Evolutionary conservation across 345 rosid species (phyloP), one percentile per base, ranked within the genome.

Genomic region (Zanthoxylum bungeanum): DNA sequence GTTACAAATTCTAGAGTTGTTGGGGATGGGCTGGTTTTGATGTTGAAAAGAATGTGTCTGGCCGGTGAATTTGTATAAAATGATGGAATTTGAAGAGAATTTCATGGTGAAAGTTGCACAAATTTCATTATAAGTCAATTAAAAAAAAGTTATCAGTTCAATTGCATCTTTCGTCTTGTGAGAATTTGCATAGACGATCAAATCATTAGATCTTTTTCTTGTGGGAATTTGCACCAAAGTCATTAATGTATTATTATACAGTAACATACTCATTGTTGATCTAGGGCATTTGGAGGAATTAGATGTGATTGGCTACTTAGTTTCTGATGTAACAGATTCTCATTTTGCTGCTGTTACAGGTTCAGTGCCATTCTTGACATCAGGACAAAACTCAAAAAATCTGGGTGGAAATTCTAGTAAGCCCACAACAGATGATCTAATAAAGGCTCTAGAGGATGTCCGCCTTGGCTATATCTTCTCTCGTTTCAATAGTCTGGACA

Each of bases 401-500:
- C 58, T 63, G 31, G 58, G 63, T 40, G 85, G 73, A 66, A 80
- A 74, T 72, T 75, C 69, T 76, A 62, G 42, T 24, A 76, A 82
- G 77, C 97, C 95, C 56, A 78, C 89, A 30, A 83, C 92, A 27
- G 91, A 87, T 73, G 97, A 92, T 73, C 70, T 94, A 60, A 69
- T 77, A 75, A 76, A 56, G 73, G 89, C 84, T 68, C 74, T 94
- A 63, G 89, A 90, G 79, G 81, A 82, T 68, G 98, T 90, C 63
- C 84, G 86, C 47, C 89, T 94, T 76, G 91, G 86, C 76, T 83
- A 88, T 76, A 77, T 94, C 58, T 77, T 85, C 42, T 75, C 93
- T 62, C 98, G 97, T 56, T 85, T 89, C 66, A 75, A 78, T 64
- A 82, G 92, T 70, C 81, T 94, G 50, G 98, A 94, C 77, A 76